Evolutionary conservation across 1,284 basidiomycete species (phyloP).

Genomic region (Phellopilus nigrolimitatus): DNA sequence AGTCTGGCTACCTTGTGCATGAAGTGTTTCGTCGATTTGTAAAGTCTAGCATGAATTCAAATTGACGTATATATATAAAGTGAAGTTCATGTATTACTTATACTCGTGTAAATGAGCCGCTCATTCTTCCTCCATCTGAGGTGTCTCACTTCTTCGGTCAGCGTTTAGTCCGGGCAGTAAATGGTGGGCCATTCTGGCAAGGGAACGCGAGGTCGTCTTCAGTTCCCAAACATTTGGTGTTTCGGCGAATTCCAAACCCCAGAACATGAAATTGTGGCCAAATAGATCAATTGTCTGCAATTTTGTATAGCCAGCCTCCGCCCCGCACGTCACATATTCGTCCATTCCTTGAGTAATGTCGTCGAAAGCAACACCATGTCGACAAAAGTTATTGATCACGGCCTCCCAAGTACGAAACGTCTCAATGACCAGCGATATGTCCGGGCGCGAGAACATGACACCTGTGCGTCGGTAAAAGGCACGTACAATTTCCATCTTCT

Average conservation of each 20-base stretch:
- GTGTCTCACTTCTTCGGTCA: background rate
- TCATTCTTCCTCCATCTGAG: no score
- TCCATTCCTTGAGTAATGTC: background rate
- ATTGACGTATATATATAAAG: background rate
- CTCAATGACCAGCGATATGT: background rate
- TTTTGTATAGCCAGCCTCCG: background rate
- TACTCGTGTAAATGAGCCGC: background rate
- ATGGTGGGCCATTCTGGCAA: background rate
- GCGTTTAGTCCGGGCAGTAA: background rate
- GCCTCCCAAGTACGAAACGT: background rate
- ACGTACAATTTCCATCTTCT: background rate
- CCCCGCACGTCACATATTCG: background rate
- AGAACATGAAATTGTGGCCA: background rate
- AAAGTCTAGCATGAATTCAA: no score
- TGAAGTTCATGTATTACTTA: background rate
- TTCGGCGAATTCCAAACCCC: background rate
- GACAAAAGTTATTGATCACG: background rate
- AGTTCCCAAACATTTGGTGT: background rate
- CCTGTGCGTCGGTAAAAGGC: background rate
- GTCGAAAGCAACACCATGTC: background rate
- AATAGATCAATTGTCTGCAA: constrained; percentile 1
- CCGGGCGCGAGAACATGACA: background rate
- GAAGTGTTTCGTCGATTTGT: no score
- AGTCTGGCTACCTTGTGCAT: constrained; percentile 22
- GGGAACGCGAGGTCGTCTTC: background rate